Base-by-base conservation (phyloP, 805 yeast species). In the Sugiyamaella floridensis region DNA sequence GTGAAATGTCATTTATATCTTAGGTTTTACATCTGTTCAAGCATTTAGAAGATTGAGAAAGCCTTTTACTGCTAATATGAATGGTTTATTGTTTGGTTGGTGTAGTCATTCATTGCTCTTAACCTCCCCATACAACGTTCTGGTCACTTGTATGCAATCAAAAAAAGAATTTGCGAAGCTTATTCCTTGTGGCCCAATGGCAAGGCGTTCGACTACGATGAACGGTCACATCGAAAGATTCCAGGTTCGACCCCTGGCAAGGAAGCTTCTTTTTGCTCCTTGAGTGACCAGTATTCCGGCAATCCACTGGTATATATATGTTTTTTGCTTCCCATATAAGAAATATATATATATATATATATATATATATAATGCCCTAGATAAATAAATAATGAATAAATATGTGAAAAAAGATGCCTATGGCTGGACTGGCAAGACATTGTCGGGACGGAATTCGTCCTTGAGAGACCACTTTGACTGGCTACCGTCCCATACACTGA, bases 391-490 rank as follows among this genome's bases (percentile, higher is more conserved):
- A 32, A 32, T 32, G 37, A 32, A 32, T 32, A 11, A 32, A 14
- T 32, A 10, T 32, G 37, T 32, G 9, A 10, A 14, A 2, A 11
- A 7, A 29, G 7, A 14, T 11, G n/a, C 37, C 37, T 32, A 32
- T 11, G n/a, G 37, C 9, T 10, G 37, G 4, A 32, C 37, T 11
- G 37, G n/a, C 12, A 14, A 8, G n/a, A 11, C 37, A 32, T 11
- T 10, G 12, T 32, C 37, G 37, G 37, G n/a, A 4, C 37, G 12
- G n/a, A 45, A 45, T 28, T 81, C 89, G 1, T 73, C 74, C 57
- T 82, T 80, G 34, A 88, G 68, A 0, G 63, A 64, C 96, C 96
- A 88, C 0, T 83, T 85, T 51, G 77, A 76, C 41, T 66, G 68
- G 1, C 52, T 60, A n/a, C 70, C 67, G 57, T 83, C 80, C 89